Conservation (phyloP, 768 basidiomycete genomes). For the Hypholoma sublateritium region DNA sequence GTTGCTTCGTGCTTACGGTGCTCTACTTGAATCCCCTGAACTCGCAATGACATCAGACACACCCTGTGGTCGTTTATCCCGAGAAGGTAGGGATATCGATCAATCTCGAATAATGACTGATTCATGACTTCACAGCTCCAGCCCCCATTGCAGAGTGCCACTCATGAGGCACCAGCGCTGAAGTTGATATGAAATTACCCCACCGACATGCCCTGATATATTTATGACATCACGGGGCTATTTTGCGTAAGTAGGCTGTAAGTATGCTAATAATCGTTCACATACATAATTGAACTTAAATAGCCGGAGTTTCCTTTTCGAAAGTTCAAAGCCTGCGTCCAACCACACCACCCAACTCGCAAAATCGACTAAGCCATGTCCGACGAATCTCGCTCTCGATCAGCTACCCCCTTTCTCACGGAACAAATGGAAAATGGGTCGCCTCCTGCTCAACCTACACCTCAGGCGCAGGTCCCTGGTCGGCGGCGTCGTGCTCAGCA, state of each 20-base stretch:
- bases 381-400: constrained; percentile 15
- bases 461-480: not conserved
- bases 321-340: not conserved
- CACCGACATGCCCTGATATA: too few species aligned
- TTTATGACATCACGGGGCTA: not conserved
- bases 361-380: constrained; percentile 7
- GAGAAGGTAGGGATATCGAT: too few species aligned
- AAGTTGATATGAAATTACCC: too few species aligned
- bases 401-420: constrained; percentile 15
- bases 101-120: not conserved
- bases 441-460: constrained; percentile 2
- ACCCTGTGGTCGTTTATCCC: too few species aligned
- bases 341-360: not conserved
- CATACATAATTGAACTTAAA: not conserved
- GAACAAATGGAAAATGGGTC: constrained; percentile 10
- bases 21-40: not conserved
- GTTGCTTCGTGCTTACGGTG: not conserved
- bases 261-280: not conserved
- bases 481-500: not conserved
- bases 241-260: too few species aligned
- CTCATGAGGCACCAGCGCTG: too few species aligned
- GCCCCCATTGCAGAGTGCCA: too few species aligned
- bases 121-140: not conserved
- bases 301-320: not conserved
- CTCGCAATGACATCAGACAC: not conserved